A percentile compares a stretch with the other conserved stretches of the same genome.
Conservation (phyloP, 345 rosid species). For the Pseudoturritis turrita region DNA sequence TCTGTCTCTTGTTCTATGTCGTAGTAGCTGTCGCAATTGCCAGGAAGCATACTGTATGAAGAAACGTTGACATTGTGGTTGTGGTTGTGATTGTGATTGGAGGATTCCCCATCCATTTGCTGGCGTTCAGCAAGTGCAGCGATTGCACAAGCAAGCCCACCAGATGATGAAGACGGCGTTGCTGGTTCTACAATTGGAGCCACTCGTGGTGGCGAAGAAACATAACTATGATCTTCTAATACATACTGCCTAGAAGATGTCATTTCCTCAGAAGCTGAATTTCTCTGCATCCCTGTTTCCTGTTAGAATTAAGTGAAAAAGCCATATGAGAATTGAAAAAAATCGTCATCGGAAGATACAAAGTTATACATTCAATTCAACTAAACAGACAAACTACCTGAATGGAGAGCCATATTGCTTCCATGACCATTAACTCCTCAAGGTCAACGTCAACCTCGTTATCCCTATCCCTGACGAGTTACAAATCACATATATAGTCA, state of each 20-base stretch:
- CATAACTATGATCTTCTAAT: slow-evolving; percentile 36
- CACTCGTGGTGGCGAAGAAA: slow-evolving; percentile 37
- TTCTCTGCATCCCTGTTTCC: slow-evolving; percentile 62
- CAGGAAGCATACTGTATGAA: slow-evolving; percentile 43
- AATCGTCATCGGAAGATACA: not conserved
- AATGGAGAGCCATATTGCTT: slow-evolving; percentile 96
- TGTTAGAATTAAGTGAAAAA: slow-evolving; percentile 10
- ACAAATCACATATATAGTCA: not conserved
- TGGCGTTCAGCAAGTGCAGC: slow-evolving; percentile 89
- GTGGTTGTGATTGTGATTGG: slow-evolving; percentile 27
- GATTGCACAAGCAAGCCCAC: slow-evolving; percentile 78
- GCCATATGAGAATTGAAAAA: not conserved
- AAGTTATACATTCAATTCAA: slow-evolving; percentile 1
- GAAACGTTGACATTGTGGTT: slow-evolving; percentile 38
- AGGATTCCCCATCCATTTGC: slow-evolving; percentile 61
- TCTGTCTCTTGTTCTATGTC: slow-evolving; percentile 40
- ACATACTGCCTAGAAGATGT: slow-evolving; percentile 50
- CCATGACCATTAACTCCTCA: slow-evolving; percentile 97
- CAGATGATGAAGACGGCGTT: slow-evolving; percentile 65
- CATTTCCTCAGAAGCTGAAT: slow-evolving; percentile 34
- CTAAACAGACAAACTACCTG: slow-evolving; percentile 47
- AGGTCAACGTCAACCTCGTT: slow-evolving; percentile 88
- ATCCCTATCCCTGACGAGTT: slow-evolving; percentile 77
- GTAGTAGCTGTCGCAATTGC: slow-evolving; percentile 47
- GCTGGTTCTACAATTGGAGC: slow-evolving; percentile 47